Evolutionary conservation across 2,329 filamentous ascomycete genomes (phyloP).

Genomic region (Xylaria polymorpha): DNA sequence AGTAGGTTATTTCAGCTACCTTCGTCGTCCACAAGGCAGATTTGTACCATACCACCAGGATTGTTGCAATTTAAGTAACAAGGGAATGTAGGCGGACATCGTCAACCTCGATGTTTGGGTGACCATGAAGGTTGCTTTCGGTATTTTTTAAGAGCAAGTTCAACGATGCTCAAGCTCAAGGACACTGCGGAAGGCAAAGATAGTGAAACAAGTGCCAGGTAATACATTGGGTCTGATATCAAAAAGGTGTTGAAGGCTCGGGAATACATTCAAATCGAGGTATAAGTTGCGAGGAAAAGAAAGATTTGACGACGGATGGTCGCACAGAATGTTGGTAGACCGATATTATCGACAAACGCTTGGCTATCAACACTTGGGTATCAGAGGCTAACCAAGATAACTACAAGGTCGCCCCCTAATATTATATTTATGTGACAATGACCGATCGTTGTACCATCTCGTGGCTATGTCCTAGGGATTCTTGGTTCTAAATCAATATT

Average conservation of each 20-base stretch:
- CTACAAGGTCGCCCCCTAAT: neutral
- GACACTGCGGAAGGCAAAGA: neutral
- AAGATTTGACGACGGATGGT: neutral
- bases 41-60: too few relatives aligned
- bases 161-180: neutral
- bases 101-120: too few relatives aligned
- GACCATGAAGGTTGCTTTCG: neutral
- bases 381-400: neutral
- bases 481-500: neutral
- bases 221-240: neutral
- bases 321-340: neutral
- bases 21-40: too few relatives aligned
- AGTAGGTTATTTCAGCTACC: too few relatives aligned
- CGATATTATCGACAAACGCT: neutral
- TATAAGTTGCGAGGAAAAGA: neutral
- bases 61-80: too few relatives aligned
- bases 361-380: neutral
- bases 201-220: neutral
- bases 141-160: neutral
- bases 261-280: neutral
- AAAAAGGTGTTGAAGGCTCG: neutral
- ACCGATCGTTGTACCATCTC: neutral
- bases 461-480: neutral
- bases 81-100: too few relatives aligned
- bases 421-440: neutral